Base-by-base conservation (phyloP, 805 yeast species). In the Yarrowia deformans region DNA sequence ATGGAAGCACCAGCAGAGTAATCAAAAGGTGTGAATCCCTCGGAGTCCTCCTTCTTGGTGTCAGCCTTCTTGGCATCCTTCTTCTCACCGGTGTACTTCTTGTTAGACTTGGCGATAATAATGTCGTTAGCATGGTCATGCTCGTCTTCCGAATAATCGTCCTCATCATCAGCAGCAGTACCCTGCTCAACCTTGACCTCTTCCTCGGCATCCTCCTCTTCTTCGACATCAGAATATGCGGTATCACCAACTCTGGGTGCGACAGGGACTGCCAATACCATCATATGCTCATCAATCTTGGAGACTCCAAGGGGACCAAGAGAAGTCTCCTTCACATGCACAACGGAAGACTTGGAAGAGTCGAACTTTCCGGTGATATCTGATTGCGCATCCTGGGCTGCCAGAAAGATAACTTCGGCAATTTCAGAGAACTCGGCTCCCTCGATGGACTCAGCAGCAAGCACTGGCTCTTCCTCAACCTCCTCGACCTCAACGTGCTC, bases 1-100 rank as follows among this genome's bases (percentile, higher is more conserved):
- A 76, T 75, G 0, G 71, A 56, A 9, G 68, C 63, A 0, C 79
- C 79, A 10, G 69, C 34, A 19, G 55, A 71, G 69, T 76, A 77
- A 63, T 77, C 79, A 46, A 72, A 72, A 8, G 73, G 72, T 13
- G 71, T 69, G 60, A 72, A 71, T 8, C 68, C 46, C 29, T 55
- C 68, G 8, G 35, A 49, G 40, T 70, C 46, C 16, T 60, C 50
- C 50, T 58, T 42, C 54, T 61, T 19, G 29, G 19, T 19, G 8
- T 19, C 55, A 6, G 9, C 54, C 19, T 32, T 39, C 60, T 50
- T 49, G 18, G 45, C 43, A 37, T 23, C 58, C 49, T 66, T 56
- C 16, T 69, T 46, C 7, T 70, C 68, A 1, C 56, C 69, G 8
- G 40, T 40, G 52, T 66, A 43, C 40, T 50, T 66, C 50, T 66